Evolutionary conservation across 2,329 filamentous ascomycete species (phyloP), one percentile per base, ranked within the genome.

Genomic region (Scleromitrula shiraiana): DNA sequence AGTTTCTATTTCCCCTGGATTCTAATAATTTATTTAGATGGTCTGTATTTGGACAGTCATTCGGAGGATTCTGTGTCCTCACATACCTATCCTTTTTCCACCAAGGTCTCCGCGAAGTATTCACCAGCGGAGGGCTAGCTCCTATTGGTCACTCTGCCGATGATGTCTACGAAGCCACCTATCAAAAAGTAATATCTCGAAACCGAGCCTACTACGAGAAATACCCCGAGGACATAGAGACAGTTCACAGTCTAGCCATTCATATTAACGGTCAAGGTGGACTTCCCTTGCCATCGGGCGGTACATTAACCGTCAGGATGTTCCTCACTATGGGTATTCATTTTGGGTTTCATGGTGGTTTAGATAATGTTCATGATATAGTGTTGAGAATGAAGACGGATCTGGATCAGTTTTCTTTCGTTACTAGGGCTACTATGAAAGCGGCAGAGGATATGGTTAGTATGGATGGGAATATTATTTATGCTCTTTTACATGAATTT

Each of bases 1-100:
- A 12, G 15, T 14, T n/a, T 44, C 10, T 24, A 26, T 7, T 15
- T 29, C 6, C n/a, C 9, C 23, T 7, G 8, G n/a, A 22, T 7
- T 7, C 10, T 7, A 27, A 30, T n/a, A 29, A 17, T 30, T n/a
- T 23, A 29, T 35, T 43, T 38, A 80, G 82, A 62, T 96, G 91
- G 91, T 85, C 82, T 50, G 76, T 93, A 24, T 83, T 95, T 53
- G 91, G 91, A 7, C 91, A 96, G 68, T 90, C 84, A 14, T 97
- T 95, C 65, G 91, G 91, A 32, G 91, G 91, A 1, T 96, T 95
- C 66, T 87, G 89, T 61, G 76, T 75, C 40, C 72, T 88, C 27
- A 91, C 85, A 7, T 97, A 96, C 65, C 76, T 97, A 14, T 93
- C 85, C 2, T 81, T 86, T 63, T 82, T 78, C 57, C 87, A 88